Conservation (phyloP, 2,329 filamentous ascomycete genomes). For the Curvularia hawaiiensis region DNA sequence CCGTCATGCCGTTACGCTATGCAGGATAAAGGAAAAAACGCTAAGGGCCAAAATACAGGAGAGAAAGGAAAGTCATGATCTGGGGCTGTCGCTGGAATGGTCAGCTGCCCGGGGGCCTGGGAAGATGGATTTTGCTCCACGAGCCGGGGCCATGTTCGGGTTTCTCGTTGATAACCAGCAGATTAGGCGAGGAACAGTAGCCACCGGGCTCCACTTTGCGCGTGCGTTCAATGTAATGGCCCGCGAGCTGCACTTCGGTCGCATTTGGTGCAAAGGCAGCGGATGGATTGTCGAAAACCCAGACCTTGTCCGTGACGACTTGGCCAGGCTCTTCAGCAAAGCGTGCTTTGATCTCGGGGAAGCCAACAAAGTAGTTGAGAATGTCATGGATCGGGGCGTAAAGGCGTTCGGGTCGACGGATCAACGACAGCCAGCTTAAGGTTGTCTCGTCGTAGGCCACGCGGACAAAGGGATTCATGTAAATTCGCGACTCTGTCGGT, state of each 20-base stretch:
- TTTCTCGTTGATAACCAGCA: slow-evolving; percentile 55
- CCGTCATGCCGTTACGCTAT: slow-evolving; percentile 12
- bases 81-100: slow-evolving; percentile 2
- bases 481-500: slow-evolving; percentile 62
- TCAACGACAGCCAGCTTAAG: slow-evolving; percentile 63
- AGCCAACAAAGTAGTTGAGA: slow-evolving; percentile 59
- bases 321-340: slow-evolving; percentile 64
- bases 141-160: slow-evolving; percentile 37
- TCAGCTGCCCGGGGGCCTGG: slow-evolving; percentile 26
- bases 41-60: slow-evolving; percentile 17
- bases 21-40: slow-evolving; percentile 11
- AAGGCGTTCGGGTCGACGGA: slow-evolving; percentile 69
- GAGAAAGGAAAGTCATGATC: slow-evolving; percentile 10
- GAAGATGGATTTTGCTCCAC: slow-evolving; percentile 41
- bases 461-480: slow-evolving; percentile 76
- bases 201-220: slow-evolving; percentile 57
- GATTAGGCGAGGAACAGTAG: slow-evolving; percentile 61
- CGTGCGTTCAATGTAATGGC: slow-evolving; percentile 46
- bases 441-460: slow-evolving; percentile 68
- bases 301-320: slow-evolving; percentile 57
- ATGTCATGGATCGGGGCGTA: slow-evolving; percentile 65
- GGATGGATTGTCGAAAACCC: slow-evolving; percentile 50
- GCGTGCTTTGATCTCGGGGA: slow-evolving; percentile 66
- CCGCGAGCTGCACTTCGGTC: slow-evolving; percentile 30
- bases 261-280: slow-evolving; percentile 32